Evolutionary conservation across 495 filamentous ascomycete genomes (phyloP), one percentile per base, ranked within the genome.

Genomic region (Penicillium robsamsonii): DNA sequence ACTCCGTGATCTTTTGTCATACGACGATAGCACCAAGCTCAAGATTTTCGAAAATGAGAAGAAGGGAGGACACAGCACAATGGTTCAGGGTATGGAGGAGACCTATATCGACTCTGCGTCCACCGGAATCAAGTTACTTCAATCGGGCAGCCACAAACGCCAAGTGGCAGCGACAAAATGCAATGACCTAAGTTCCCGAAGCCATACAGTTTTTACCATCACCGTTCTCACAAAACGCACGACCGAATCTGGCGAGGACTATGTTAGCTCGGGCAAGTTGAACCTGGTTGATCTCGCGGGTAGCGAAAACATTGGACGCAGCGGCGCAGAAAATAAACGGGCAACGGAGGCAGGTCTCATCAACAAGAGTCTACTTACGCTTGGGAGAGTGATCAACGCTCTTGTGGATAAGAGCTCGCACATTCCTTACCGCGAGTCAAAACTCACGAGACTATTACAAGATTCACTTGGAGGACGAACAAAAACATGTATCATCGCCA

Each of bases 41-140:
- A 98, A 97, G 71, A 97, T 98, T 30, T 98, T 84, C 61, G 94
- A 97, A 47, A 94, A 97, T 66, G 87, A 86, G 41, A 88, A 88
- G 63, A 95, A 91, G 62, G 89, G 89, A 15, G 82, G 90, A 58
- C 77, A 79, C 25, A 81, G 87, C 13, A 96, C 92, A 0, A 63
- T 96, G 33, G 93, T 98, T 3, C 94, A 97, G 67, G 94, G 94
- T 7, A 96, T 98, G 92, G 95, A 97, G 68, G 94, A 98, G 69
- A 85, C 85, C 0, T 90, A 92, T 64, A 95, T 98, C 64, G 88
- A 89, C 66, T 89, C 77, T 49, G 93, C 95, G 1, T 74, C 82
- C 12, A 85, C 91, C 20, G 94, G 94, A 45, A 89, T 97, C 67
- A 87, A 88, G 64, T 77, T 96, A 42, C 81, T 98, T n/a, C 90